A percentile compares a stretch with the other conserved stretches of the same genome.
Conservation (phyloP, 2,329 filamentous ascomycete species). For the Emydomyces testavorans region DNA sequence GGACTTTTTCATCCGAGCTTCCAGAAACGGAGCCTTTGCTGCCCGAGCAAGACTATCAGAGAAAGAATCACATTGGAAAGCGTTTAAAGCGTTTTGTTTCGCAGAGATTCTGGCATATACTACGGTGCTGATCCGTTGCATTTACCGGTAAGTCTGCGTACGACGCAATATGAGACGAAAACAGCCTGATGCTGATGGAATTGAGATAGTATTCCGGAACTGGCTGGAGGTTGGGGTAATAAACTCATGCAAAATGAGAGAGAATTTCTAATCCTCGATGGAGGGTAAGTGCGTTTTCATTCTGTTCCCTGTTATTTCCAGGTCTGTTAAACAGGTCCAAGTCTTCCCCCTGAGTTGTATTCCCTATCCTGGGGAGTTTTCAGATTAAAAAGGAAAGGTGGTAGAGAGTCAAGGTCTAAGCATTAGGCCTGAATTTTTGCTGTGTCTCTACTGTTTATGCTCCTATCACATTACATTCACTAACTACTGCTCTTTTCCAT, state of each 20-base stretch:
- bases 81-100: conserved; percentile 22
- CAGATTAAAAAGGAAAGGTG: no score
- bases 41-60: neutral
- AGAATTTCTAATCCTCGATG: conserved; percentile 40
- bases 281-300: conserved; percentile 29
- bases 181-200: conserved; percentile 8
- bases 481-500: conserved; percentile 10
- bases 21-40: conserved; percentile 17
- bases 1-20: conserved; percentile 36
- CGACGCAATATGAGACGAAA: neutral
- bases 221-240: conserved; percentile 41
- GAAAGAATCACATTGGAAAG: conserved; percentile 1
- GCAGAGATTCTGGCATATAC: conserved; percentile 30
- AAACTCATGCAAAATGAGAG: conserved; percentile 37
- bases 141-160: conserved; percentile 31
- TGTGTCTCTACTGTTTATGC: no score
- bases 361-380: no score
- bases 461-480: no score
- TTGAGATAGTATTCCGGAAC: conserved; percentile 36
- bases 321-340: no score
- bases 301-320: neutral
- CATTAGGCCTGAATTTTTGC: no score
- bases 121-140: conserved; percentile 34
- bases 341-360: no score
- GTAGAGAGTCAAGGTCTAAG: no score